phyloP scores from a whole-genome alignment of 805 yeast species.

The Candida montana region DNA sequence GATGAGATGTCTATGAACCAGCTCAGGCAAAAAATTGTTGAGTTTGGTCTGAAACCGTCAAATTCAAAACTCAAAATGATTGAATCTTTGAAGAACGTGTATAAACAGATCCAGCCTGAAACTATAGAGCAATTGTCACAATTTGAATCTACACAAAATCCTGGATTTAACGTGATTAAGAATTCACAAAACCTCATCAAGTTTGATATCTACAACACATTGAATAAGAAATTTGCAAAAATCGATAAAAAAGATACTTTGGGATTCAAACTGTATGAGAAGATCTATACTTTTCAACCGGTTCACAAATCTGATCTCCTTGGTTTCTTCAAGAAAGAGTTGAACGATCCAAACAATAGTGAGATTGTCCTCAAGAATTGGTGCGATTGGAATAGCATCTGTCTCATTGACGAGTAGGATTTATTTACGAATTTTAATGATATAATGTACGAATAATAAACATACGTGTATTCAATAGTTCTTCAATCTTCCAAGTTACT shows the following conservation, averaged over 20 bases:
- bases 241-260: neutral
- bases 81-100: constrained; percentile 14
- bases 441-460: neutral
- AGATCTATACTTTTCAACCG: constrained; percentile 23
- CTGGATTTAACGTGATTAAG: constrained; percentile 8
- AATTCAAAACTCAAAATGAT: constrained; percentile 18
- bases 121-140: constrained; percentile 16
- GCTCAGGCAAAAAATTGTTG: constrained; percentile 17
- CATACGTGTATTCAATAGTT: no score
- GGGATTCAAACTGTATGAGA: constrained; percentile 12
- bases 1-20: constrained; percentile 17
- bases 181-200: constrained; percentile 19
- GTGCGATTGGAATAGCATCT: constrained; percentile 25
- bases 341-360: constrained; percentile 7
- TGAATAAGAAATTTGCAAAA: constrained; percentile 11
- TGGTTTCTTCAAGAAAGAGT: constrained; percentile 4
- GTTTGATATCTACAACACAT: constrained; percentile 17
- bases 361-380: constrained; percentile 12
- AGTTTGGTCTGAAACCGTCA: constrained; percentile 24
- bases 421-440: no score
- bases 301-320: constrained; percentile 8
- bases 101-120: constrained; percentile 13
- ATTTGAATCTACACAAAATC: constrained; percentile 8
- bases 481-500: neutral
- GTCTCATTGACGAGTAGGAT: constrained; percentile 15